Evolutionary conservation across 495 filamentous ascomycete species (phyloP), one percentile per base, ranked within the genome.

Genomic region (Penicillium daleae): DNA sequence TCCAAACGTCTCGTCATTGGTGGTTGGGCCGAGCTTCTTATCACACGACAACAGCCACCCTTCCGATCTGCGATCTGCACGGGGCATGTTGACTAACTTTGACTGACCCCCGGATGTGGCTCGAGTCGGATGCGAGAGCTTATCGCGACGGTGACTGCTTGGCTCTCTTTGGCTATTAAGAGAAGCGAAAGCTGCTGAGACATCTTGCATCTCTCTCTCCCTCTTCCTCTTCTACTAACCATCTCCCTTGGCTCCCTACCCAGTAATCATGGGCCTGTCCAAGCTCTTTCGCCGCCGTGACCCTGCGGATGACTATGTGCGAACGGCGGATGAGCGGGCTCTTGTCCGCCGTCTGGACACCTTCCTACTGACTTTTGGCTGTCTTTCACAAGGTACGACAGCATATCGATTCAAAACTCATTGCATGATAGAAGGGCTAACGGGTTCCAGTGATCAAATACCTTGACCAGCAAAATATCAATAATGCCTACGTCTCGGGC

Each of bases 391-490:
- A 54, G 70, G 71, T 74, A 53, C 15, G 56, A 59, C 6, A 26
- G 42, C 17, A 26, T 4, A 15, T 29, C 2, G 4, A 3, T 49
- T 40, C 10, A 48, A 1, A 24, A 13, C 0, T 4, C 2, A 21
- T 9, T 19, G 32, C 7, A 13, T 40, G 6, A 40, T 9, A 49
- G 49, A 7, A 59, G 64, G 31, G 69, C 40, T 10, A 10, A 54
- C 12, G 9, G 12, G 42, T 19, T 39, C 2, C 27, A 73, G 71
- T 86, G 51, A 81, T 82, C 62, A 86, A 85, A 64, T 80, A 81
- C 50, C 76, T 86, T 6, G 83, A 87, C 59, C 84, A 85, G 61
- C 68, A 78, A 2, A 86, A 86, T 44, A 76, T 87, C 48, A 85
- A 78, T 57, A 84, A 77, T 68, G 82, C 83, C 8, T 86, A 84